These are phyloP conservation scores for Cucurbitaria berberidis DNA, from an alignment of 2,329 filamentous ascomycete species.

Conservation along the genomic window DNA sequence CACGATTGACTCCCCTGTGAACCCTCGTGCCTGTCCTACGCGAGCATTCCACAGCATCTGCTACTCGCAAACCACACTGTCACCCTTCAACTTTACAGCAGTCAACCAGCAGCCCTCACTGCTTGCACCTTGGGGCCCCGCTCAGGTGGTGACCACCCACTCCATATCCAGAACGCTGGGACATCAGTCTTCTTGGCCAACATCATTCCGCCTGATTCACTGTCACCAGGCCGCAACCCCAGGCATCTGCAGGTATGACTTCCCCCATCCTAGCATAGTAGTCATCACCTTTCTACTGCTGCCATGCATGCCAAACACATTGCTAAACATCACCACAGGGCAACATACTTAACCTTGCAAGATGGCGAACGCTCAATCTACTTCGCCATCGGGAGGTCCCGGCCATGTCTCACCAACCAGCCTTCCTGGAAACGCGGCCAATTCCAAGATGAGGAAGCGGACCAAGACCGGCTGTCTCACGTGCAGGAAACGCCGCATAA, in stretches of 20 bases:
- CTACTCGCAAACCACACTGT: conserved; percentile 16
- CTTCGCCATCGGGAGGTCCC: conserved; percentile 25
- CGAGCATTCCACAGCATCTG: conserved; percentile 19
- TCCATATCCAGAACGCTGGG: no score
- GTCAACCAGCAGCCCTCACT: conserved; percentile 8
- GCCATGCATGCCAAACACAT: conserved; percentile 4
- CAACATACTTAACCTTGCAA: neutral
- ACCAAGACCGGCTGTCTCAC: conserved; percentile 95
- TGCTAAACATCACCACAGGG: neutral
- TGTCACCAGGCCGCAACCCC: conserved; percentile 8
- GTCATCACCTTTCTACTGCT: neutral
- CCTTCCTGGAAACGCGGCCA: conserved; percentile 23
- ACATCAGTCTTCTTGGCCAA: no score
- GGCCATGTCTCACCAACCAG: conserved; percentile 40
- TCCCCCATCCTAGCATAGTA: neutral
- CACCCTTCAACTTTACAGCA: conserved; percentile 10
- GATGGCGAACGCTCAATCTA: conserved; percentile 33
- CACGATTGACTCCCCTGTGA: conserved; percentile 20
- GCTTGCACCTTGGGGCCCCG: conserved; percentile 17
- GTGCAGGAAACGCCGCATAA: conserved; percentile 93
- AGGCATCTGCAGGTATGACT: conserved; percentile 9
- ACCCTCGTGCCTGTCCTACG: conserved; percentile 15
- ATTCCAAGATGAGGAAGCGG: conserved; percentile 54
- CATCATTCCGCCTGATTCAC: conserved; percentile 26
- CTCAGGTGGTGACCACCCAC: no score